Evolutionary conservation across 352 stramenopile species (phyloP).

Genomic region (Pythium dissotocum): DNA sequence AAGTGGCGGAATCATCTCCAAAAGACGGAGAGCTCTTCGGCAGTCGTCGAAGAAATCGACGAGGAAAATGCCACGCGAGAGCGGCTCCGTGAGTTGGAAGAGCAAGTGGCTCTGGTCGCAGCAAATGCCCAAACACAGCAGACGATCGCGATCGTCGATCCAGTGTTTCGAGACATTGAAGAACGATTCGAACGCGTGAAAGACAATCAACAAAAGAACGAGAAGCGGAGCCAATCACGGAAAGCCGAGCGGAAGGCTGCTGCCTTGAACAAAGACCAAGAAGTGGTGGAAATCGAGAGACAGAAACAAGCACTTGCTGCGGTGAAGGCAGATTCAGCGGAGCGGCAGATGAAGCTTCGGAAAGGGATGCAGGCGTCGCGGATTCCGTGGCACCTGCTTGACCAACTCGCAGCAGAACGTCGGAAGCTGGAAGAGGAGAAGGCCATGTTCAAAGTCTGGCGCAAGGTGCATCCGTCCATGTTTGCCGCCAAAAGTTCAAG

Average conservation of each 20-base stretch:
- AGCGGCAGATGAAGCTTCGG: slow-evolving; percentile 20
- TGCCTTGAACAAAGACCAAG: not conserved
- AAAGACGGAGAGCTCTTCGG: not conserved
- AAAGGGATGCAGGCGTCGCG: slow-evolving; percentile 45
- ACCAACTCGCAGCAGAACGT: slow-evolving; percentile 54
- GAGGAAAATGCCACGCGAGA: slow-evolving; percentile 27
- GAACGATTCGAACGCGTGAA: slow-evolving; percentile 45
- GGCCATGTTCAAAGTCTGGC: slow-evolving; percentile 58
- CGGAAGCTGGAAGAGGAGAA: slow-evolving; percentile 57
- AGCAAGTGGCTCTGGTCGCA: slow-evolving; percentile 47
- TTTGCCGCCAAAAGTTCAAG: slow-evolving; percentile 2
- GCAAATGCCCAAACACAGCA: slow-evolving; percentile 60
- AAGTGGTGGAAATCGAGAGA: not conserved
- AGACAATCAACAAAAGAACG: slow-evolving; percentile 21
- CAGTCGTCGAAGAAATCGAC: slow-evolving; percentile 9
- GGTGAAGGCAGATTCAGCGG: slow-evolving; percentile 7
- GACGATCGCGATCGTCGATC: slow-evolving; percentile 60
- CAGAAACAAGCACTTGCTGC: not conserved
- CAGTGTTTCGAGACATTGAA: slow-evolving; percentile 61
- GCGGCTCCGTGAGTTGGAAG: slow-evolving; percentile 31
- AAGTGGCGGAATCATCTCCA: slow-evolving; percentile 47
- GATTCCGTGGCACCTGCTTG: slow-evolving; percentile 72
- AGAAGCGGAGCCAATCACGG: slow-evolving; percentile 6
- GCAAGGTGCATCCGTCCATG: slow-evolving; percentile 31
- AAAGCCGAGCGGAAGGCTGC: not conserved